A percentile compares a stretch with the other conserved stretches of the same genome.
Evolutionary conservation across 2,329 filamentous ascomycete genomes (phyloP).

Genomic region (Neonectria punicea): DNA sequence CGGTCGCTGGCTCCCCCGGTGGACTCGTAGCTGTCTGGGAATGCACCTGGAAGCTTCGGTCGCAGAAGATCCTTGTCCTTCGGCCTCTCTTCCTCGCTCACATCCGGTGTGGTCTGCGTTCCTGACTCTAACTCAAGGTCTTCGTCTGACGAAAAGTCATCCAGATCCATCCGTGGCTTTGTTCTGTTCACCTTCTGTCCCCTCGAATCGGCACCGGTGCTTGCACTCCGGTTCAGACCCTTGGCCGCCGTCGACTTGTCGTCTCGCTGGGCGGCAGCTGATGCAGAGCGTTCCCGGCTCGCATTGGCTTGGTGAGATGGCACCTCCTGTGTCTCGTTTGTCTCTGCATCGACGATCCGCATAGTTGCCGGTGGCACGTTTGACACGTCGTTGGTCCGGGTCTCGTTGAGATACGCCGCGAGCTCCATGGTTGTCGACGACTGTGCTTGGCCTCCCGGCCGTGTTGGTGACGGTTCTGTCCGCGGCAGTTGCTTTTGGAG

Average conservation of each 20-base stretch:
- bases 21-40: conserved; percentile 54
- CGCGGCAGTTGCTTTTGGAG: conserved; percentile 74
- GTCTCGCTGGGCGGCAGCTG: conserved; percentile 50
- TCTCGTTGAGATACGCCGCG: conserved; percentile 56
- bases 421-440: conserved; percentile 53
- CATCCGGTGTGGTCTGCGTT: conserved; percentile 31
- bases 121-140: conserved; percentile 48
- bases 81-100: conserved; percentile 30
- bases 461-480: conserved; percentile 57
- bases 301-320: conserved; percentile 47
- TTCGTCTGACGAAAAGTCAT: conserved; percentile 73
- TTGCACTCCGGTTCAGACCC: conserved; percentile 40
- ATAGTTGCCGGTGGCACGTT: conserved; percentile 67
- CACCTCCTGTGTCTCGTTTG: conserved; percentile 53
- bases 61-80: conserved; percentile 40
- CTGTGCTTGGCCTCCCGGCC: conserved; percentile 43
- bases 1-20: conserved; percentile 48
- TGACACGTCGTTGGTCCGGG: conserved; percentile 62
- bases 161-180: conserved; percentile 72
- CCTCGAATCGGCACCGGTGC: conserved; percentile 58
- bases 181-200: conserved; percentile 61
- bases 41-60: conserved; percentile 53
- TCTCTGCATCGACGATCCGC: conserved; percentile 68
- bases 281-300: conserved; percentile 47
- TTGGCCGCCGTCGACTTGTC: conserved; percentile 47